Base-by-base conservation (phyloP, 192 early-diverging fungal species). In the Oehlia diaphana region DNA sequence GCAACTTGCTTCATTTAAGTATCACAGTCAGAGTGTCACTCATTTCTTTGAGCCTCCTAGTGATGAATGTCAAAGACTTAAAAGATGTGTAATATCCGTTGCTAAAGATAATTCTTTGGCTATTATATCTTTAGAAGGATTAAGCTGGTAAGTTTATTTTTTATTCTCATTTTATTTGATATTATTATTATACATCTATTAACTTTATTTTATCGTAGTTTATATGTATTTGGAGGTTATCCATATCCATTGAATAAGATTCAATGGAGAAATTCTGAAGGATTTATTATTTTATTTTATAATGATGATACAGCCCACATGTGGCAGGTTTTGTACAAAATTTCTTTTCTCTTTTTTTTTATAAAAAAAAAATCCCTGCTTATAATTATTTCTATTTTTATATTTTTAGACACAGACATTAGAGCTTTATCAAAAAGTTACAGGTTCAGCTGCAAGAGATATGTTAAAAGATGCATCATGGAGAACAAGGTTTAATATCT, bases 111-210 rank as follows among this genome's bases (percentile, higher is more conserved):
- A 93, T 66, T 93, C 92, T 6, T 80, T 92, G n/a, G 83, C 91
- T 10, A 72, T 95, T 1, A 91, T 94, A 42, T 91, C 93, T 21
- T 80, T 95, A 5, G 94, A 95, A 39, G 92, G 92, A 21, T 85
- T 95, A 83, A 87, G 79, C 61, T 92, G 92, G 93, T 94, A 83
- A 67, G 9, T 35, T 73, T 71, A 31, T 31, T 31, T 31, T 31
- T 31, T 31, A 31, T 72, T 64, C 6, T 61, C 8, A 33, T 31
- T 10, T 64, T 23, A 35, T 19, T 80, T n/a, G 28, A 1, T 49
- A 66, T 37, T 49, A 68, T 3, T 53, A 47, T 3, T 53, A 47
- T 82, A 83, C 53, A 28, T 61, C 12, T 67, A 35, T 31, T 67
- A 35, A 31, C 1, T 0, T 14, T 67, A 16, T 13, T 33, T 37